Percentiles rank a stretch among this genome's conserved stretches.
phyloP scores from a whole-genome alignment of 805 yeast genomes.

The Ascoidea rubescens region DNA sequence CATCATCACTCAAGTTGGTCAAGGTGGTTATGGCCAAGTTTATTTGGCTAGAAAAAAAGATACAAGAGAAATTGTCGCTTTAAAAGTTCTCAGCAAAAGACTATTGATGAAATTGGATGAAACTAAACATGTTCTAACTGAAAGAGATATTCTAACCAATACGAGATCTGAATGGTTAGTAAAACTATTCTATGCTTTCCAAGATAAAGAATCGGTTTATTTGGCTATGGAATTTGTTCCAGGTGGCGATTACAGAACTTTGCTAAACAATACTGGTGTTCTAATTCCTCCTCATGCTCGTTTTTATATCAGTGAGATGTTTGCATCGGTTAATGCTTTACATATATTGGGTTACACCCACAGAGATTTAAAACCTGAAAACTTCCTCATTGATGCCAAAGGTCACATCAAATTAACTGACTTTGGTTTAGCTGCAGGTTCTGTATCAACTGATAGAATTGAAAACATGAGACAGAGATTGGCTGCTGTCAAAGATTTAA shows the following conservation, averaged over 20 bases:
- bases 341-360: slow-evolving; percentile 95
- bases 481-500: slow-evolving; percentile 62
- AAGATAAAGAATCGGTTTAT: slow-evolving; percentile 78
- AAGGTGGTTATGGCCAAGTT: slow-evolving; percentile 99
- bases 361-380: slow-evolving; percentile 92
- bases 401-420: slow-evolving; percentile 93
- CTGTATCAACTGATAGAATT: slow-evolving; percentile 82
- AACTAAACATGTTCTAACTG: slow-evolving; percentile 90
- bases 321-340: slow-evolving; percentile 81
- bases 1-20: slow-evolving; percentile 96
- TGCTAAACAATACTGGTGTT: slow-evolving; percentile 85
- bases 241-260: slow-evolving; percentile 95
- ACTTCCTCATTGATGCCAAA: slow-evolving; percentile 74
- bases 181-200: slow-evolving; percentile 86
- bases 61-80: slow-evolving; percentile 88
- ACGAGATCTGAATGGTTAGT: slow-evolving; percentile 95
- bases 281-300: slow-evolving; percentile 91
- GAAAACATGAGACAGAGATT: slow-evolving; percentile 74
- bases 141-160: slow-evolving; percentile 92
- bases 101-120: slow-evolving; percentile 82
- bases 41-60: slow-evolving; percentile 88
- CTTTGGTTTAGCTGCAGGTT: slow-evolving; percentile 95
- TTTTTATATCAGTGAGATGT: slow-evolving; percentile 93
- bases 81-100: slow-evolving; percentile 81
- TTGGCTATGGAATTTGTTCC: slow-evolving; percentile 99